Percentiles rank a stretch among this genome's conserved stretches.
Evolutionary conservation across 768 basidiomycete species (phyloP).

Genomic region (Mycena venus): DNA sequence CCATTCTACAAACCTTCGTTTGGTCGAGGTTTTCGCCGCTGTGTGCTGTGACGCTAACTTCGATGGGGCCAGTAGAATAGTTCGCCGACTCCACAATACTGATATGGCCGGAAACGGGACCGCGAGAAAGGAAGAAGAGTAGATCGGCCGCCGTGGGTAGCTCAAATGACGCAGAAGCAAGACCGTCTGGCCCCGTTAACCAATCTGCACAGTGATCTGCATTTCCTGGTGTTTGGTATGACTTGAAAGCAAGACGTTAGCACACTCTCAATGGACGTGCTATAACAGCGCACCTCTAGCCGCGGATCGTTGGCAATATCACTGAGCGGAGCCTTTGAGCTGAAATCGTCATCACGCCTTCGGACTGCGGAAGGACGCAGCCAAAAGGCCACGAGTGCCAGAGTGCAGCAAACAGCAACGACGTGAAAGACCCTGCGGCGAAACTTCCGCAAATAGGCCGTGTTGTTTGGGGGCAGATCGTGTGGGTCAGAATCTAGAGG

Average conservation of each 20-base stretch:
- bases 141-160: conserved; percentile 4
- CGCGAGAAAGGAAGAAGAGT: conserved; percentile 21
- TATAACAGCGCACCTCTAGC: neutral
- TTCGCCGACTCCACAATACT: neutral
- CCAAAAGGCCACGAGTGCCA: neutral
- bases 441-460: neutral
- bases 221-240: conserved; percentile 13
- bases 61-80: neutral
- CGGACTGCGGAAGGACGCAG: too few relatives aligned
- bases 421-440: neutral
- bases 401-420: neutral
- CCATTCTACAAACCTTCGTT: conserved; percentile 17
- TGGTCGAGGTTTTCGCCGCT: neutral
- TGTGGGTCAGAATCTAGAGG: neutral
- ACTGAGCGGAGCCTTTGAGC: too few relatives aligned
- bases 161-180: neutral
- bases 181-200: neutral
- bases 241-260: neutral
- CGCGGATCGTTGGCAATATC: conserved; percentile 10
- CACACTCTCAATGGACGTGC: too few relatives aligned
- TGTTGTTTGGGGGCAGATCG: neutral
- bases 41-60: conserved; percentile 8
- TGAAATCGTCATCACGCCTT: neutral
- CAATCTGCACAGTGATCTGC: conserved; percentile 16
- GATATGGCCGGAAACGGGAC: conserved; percentile 8